Evolutionary conservation across 1,284 basidiomycete species (phyloP).

Genomic region (Tremellales sp.): DNA sequence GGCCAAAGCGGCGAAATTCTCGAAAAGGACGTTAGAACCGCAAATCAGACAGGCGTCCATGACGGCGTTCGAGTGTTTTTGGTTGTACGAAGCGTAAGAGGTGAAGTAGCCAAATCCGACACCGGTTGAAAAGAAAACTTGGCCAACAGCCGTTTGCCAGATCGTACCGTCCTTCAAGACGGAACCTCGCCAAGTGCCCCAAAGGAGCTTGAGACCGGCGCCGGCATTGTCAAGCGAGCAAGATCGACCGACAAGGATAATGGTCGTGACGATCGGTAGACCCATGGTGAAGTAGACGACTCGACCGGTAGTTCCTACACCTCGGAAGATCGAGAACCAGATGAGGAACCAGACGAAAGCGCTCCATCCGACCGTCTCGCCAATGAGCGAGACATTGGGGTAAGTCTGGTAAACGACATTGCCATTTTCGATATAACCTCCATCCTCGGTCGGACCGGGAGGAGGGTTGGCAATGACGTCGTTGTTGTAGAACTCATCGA

Average conservation of each 20-base stretch:
- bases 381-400: slow-evolving; percentile 11
- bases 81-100: slow-evolving; percentile 24
- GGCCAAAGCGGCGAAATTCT: slow-evolving; percentile 23
- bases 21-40: slow-evolving; percentile 19
- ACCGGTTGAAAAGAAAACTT: slow-evolving; percentile 28
- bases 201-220: slow-evolving; percentile 17
- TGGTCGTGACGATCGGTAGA: slow-evolving; percentile 25
- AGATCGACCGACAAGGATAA: slow-evolving; percentile 22
- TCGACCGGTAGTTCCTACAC: slow-evolving; percentile 20
- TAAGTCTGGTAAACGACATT: slow-evolving; percentile 10
- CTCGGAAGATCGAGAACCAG: slow-evolving; percentile 17
- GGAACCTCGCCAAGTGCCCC: slow-evolving; percentile 18
- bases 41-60: slow-evolving; percentile 24
- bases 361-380: slow-evolving; percentile 21
- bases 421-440: slow-evolving; percentile 3
- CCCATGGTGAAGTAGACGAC: slow-evolving; percentile 29
- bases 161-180: slow-evolving; percentile 11
- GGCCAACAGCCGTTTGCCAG: slow-evolving; percentile 24
- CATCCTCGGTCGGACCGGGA: slow-evolving; percentile 7
- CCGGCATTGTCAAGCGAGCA: slow-evolving; percentile 19
- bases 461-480: slow-evolving; percentile 19
- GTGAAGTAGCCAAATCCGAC: slow-evolving; percentile 28
- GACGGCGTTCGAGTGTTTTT: slow-evolving; percentile 25
- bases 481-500: slow-evolving; percentile 22
- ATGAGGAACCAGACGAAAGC: slow-evolving; percentile 8